Percentiles rank a stretch among this genome's conserved stretches.
Conservation (phyloP, 176 grass and related monocot genomes). For the Tillandsia leiboldiana region DNA sequence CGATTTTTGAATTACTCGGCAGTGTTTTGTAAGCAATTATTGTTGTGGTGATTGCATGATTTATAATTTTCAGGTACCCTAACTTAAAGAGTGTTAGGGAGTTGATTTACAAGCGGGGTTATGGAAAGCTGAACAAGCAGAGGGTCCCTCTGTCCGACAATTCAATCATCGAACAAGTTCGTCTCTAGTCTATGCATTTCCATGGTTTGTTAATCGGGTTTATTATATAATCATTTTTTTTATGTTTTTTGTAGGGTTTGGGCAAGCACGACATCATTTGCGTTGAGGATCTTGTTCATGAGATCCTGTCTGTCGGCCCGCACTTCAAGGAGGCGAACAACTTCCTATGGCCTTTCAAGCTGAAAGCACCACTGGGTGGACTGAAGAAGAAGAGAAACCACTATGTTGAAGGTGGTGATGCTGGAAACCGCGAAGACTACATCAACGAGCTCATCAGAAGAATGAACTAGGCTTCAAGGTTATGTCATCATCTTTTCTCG, state of each 20-base stretch:
- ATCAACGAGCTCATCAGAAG: constrained; percentile 87
- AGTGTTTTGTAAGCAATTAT: not conserved
- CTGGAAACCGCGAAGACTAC: constrained; percentile 79
- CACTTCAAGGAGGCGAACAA: constrained; percentile 95
- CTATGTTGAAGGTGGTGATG: constrained; percentile 89
- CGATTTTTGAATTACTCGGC: not conserved
- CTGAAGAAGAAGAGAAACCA: constrained; percentile 89
- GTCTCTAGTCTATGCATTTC: not conserved
- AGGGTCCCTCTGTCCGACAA: constrained; percentile 62
- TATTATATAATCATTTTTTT: not conserved
- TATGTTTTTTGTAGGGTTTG: constrained; percentile 35
- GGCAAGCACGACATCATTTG: constrained; percentile 59
- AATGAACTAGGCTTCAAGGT: constrained; percentile 53
- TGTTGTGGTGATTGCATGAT: not conserved
- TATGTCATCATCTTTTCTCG: constrained; percentile 3
- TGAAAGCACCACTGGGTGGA: constrained; percentile 61
- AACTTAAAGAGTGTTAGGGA: constrained; percentile 88
- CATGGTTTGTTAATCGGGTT: not conserved
- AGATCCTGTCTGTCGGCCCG: constrained; percentile 74
- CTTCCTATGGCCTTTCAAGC: constrained; percentile 91
- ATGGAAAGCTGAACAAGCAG: constrained; percentile 81
- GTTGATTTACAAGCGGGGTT: constrained; percentile 88
- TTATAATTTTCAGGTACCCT: constrained; percentile 40
- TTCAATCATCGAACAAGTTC: constrained; percentile 58
- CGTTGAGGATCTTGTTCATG: constrained; percentile 87